Base-by-base conservation (phyloP, 305 asterid genomes). In the Euphrasia arctica region DNA sequence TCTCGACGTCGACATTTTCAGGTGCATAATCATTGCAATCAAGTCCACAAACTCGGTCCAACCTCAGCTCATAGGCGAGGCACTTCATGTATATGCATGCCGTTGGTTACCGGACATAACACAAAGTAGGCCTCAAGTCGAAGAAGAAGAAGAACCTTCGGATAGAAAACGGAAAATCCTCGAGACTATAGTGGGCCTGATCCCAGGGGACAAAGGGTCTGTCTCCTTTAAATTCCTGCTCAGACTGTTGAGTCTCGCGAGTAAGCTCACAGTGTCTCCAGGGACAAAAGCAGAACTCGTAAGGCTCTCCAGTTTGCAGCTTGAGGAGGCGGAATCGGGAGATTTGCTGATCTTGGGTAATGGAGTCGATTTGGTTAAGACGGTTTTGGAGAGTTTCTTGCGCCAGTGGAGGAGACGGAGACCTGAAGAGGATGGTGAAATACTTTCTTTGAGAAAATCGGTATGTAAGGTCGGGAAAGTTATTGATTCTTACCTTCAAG, bases 41-140 rank as follows among this genome's bases (percentile, higher is more conserved):
- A 84, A 82, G 72, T 83, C 90, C 7, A 74, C 84, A 0, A 76
- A 78, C 56, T 68, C 59, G 60, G 67, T 83, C 39, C 85, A 70
- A 15, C 90, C 90, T 2, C 92, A 74, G 85, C 93, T 89, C 27
- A 70, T 89, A 12, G 96, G 95, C 1, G 95, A 86, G 78, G 87
- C 95, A 14, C 59, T 89, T 75, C 96, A 89, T 14, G 96, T 89
- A 45, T 89, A 89, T 13, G 85, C 87, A 1, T 65, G 80, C 69
- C 86, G 87, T 42, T 82, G 95, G 95, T 75, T 89, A 59, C 87
- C 79, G 4, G 81, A 80, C n/a, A 50, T 73, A 49, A 60, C 74
- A 0, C 63, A 61, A 12, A 52, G 15, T 18, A 50, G 51, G 67
- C 72, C 77, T 13, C 58, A 52, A 1, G 82, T 77, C 0, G 22